Evolutionary conservation across 2,329 filamentous ascomycete genomes (phyloP).

Genomic region (Fusarium albidum): DNA sequence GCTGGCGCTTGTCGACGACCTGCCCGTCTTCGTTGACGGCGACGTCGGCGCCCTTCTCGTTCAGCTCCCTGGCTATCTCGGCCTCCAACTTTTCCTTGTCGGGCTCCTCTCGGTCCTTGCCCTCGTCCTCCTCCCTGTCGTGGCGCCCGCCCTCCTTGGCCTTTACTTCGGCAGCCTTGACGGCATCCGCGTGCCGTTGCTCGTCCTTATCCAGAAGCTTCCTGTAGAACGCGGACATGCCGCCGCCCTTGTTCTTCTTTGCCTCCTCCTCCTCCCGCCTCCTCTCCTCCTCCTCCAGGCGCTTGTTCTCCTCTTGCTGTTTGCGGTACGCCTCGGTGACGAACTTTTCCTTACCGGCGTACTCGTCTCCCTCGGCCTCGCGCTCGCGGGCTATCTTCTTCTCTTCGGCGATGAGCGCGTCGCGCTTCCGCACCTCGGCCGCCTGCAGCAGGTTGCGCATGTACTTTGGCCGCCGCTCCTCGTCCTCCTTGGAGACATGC

Average conservation of each 20-base stretch:
- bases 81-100: constrained; percentile 66
- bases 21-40: constrained; percentile 83
- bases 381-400: constrained; percentile 81
- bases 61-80: constrained; percentile 73
- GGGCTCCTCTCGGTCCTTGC: constrained; percentile 52
- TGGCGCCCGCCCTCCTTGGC: constrained; percentile 52
- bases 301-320: constrained; percentile 78
- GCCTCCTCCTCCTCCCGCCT: constrained; percentile 69
- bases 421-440: constrained; percentile 79
- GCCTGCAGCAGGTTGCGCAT: constrained; percentile 78
- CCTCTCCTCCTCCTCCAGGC: constrained; percentile 76
- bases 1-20: constrained; percentile 83
- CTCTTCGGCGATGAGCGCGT: constrained; percentile 80
- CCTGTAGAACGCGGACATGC: constrained; percentile 82
- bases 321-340: constrained; percentile 84
- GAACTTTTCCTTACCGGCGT: constrained; percentile 84
- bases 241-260: constrained; percentile 68
- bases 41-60: constrained; percentile 67
- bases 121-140: constrained; percentile 37
- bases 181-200: constrained; percentile 71
- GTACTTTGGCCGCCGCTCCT: constrained; percentile 76
- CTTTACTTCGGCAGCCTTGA: constrained; percentile 70
- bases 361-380: constrained; percentile 82
- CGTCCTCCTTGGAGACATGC: constrained; percentile 60
- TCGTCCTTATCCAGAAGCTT: constrained; percentile 77